These are phyloP conservation scores for Naumovozyma baii DNA, from an alignment of 805 yeast species.

Conservation along the genomic window DNA sequence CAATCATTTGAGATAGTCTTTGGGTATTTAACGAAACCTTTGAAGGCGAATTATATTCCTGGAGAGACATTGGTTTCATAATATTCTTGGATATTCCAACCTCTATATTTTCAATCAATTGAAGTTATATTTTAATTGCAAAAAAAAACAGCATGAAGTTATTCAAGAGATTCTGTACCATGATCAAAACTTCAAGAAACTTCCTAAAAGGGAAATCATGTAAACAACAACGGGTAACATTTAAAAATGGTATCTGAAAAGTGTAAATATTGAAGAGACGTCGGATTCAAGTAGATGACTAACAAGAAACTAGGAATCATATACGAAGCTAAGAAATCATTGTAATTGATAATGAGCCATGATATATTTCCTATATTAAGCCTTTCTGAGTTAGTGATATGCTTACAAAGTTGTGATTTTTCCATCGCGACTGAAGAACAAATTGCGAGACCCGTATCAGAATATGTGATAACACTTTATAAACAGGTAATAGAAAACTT, in stretches of 20 bases:
- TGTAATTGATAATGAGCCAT: constrained; percentile 18
- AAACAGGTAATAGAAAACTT: constrained; percentile 55
- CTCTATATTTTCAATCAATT: too few species aligned
- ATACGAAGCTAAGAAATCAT: too few species aligned
- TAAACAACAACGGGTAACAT: constrained; percentile 1
- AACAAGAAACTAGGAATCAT: too few species aligned
- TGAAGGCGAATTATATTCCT: constrained; percentile 8
- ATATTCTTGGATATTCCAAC: too few species aligned
- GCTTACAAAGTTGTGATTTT: constrained; percentile 54
- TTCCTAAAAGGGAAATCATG: constrained; percentile 2
- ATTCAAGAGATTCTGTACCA: background rate
- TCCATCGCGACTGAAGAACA: constrained; percentile 48
- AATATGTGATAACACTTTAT: constrained; percentile 44
- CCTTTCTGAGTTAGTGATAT: constrained; percentile 45
- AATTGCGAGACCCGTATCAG: constrained; percentile 47
- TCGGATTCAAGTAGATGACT: too few species aligned
- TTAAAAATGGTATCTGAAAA: background rate
- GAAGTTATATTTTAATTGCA: too few species aligned
- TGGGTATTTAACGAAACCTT: constrained; percentile 16
- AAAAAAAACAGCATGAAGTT: background rate
- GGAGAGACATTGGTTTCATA: constrained; percentile 4
- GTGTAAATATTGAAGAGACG: too few species aligned
- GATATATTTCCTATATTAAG: constrained; percentile 59
- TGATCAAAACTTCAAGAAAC: constrained; percentile 1
- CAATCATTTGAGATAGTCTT: constrained; percentile 25